Evolutionary conservation across 108 stramenopile genomes (phyloP), one percentile per base, ranked within the genome.

Genomic region (Nitzschia putrida): DNA sequence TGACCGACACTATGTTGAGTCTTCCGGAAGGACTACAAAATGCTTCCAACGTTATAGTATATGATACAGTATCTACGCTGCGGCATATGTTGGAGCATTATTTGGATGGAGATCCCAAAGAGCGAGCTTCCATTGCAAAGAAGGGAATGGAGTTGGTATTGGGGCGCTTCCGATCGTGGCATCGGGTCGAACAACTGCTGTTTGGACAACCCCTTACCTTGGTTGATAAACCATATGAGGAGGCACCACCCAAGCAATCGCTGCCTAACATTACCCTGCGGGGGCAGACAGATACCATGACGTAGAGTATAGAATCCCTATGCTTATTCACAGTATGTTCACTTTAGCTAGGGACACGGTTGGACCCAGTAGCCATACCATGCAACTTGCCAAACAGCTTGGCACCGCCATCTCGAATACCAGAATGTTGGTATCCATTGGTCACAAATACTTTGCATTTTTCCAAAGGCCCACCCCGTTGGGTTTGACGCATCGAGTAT

Each of bases 371-470:
- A 1, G 94, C 89, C 94, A 95, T 95, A 7, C 86, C 85, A 20
- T 91, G 61, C 38, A 97, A 76, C 72, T 94, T 97, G 47, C 64
- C 64, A 64, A 97, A 86, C 25, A 97, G 80, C 26, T 44, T 77
- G 22, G 89, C 88, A 1, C 95, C 95, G 69, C 90, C 87, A 53
- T 96, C 94, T 22, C 97, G 80, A 8, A 97, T 50, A 13, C 95
- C 97, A 10, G 86, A 89, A 74, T 97, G 97, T 68, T 97, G 97
- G 78, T 94, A 95, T 50, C 94, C 94, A 69, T 96, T 97, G 2
- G 90, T 96, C 0, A 96, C 79, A 76, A 85, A 95, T 3, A 91
- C 80, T 52, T 94, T 91, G 47, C 85, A 78, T 37, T 82, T 66
- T 57, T 90, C 88, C 23, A 94, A 57, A 0, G 93, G 89, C 9